These are phyloP conservation scores for Ottelia alismoides DNA, from an alignment of 106 monocot species.

Conservation along the genomic window DNA sequence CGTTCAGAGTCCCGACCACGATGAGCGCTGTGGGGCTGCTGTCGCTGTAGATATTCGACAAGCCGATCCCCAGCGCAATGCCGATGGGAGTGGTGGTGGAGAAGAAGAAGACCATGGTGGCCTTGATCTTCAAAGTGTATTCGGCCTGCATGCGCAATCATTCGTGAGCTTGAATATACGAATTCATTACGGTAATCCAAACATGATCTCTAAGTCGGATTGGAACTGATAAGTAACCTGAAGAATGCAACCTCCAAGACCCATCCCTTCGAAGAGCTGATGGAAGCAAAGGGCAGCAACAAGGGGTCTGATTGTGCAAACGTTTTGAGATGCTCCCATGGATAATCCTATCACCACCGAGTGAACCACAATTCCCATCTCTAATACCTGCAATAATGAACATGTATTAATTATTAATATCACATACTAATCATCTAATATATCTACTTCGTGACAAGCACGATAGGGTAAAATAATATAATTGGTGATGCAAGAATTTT, in stretches of 20 bases:
- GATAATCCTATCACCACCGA: constrained; percentile 63
- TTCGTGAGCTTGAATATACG: no score
- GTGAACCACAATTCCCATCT: constrained; percentile 67
- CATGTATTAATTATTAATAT: no score
- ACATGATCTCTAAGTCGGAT: no score
- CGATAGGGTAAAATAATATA: no score
- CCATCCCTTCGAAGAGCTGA: constrained; percentile 70
- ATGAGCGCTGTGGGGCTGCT: constrained; percentile 63
- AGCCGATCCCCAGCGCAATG: constrained; percentile 38
- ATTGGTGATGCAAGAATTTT: no score
- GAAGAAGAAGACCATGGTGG: constrained; percentile 57
- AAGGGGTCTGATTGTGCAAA: constrained; percentile 52
- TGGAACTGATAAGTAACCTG: no score
- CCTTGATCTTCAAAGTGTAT: constrained; percentile 36
- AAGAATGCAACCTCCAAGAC: constrained; percentile 59
- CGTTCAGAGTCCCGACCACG: constrained; percentile 54
- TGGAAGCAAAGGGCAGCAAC: constrained; percentile 68
- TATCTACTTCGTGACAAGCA: no score
- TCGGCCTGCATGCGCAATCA: constrained; percentile 36
- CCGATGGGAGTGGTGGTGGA: constrained; percentile 53
- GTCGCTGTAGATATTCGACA: constrained; percentile 47
- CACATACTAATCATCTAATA: no score
- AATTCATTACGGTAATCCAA: no score
- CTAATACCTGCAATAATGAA: constrained; percentile 55
- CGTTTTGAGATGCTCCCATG: constrained; percentile 51